Evolutionary conservation across 164 flowering plant genomes (phyloP).

Genomic region (Annona cherimola): DNA sequence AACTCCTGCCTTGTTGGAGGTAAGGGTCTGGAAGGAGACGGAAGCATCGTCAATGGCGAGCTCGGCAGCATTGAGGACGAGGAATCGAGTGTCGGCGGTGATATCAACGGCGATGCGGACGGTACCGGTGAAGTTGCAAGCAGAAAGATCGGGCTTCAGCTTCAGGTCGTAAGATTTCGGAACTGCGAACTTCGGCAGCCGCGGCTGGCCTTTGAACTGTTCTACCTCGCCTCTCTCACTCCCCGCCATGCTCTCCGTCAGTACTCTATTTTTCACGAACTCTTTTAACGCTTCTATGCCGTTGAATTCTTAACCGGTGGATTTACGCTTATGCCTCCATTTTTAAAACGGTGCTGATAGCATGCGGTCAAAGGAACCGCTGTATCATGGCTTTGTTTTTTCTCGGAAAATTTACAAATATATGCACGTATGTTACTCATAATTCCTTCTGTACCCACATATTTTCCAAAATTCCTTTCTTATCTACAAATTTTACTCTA

Average conservation of each 20-base stretch:
- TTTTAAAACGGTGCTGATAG: no score
- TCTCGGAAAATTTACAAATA: no score
- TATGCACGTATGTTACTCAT: no score
- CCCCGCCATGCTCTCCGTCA: neutral
- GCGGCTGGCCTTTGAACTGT: slow-evolving; percentile 50
- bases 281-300: no score
- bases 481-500: no score
- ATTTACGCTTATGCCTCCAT: no score
- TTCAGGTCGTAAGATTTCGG: slow-evolving; percentile 60
- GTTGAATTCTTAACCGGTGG: no score
- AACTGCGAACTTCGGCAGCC: slow-evolving; percentile 52
- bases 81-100: slow-evolving; percentile 37
- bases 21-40: slow-evolving; percentile 22
- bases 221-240: slow-evolving; percentile 2
- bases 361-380: no score
- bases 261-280: no score
- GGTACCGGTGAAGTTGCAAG: slow-evolving; percentile 53
- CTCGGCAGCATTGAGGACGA: slow-evolving; percentile 63
- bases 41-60: slow-evolving; percentile 26
- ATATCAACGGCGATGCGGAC: slow-evolving; percentile 38
- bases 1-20: slow-evolving; percentile 8
- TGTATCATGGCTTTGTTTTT: no score
- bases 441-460: no score
- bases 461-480: no score
- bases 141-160: slow-evolving; percentile 48